Percentiles rank a stretch among this genome's conserved stretches.
Evolutionary conservation across 164 flowering plant species (phyloP).

Genomic region (Stephania japonica): DNA sequence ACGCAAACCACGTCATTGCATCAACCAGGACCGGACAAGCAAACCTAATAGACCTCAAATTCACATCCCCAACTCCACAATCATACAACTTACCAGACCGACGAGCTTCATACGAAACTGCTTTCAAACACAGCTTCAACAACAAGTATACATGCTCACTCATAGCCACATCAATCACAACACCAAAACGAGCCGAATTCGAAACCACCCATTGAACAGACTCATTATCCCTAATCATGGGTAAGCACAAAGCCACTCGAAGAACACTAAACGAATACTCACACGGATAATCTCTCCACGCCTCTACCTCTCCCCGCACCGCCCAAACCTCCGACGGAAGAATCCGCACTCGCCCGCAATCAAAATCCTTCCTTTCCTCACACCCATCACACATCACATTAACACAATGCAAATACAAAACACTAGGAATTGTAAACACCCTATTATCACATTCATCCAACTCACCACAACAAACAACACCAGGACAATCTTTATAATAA

Average conservation of each 20-base stretch:
- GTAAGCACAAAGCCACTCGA: constrained; percentile 26
- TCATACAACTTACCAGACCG: constrained; percentile 12
- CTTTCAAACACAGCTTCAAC: constrained; percentile 54
- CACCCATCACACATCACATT: constrained; percentile 22
- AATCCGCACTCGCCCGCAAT: constrained; percentile 20
- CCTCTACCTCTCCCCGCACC: constrained; percentile 42
- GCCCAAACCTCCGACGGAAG: constrained; percentile 65
- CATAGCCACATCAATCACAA: constrained; percentile 65
- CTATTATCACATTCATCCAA: constrained; percentile 16
- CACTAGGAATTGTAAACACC: constrained; percentile 48
- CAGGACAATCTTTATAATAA: constrained; percentile 71
- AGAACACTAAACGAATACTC: constrained; percentile 40
- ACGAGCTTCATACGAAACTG: constrained; percentile 51
- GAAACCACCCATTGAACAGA: constrained; percentile 48
- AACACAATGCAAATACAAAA: constrained; percentile 51
- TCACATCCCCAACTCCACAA: constrained; percentile 11
- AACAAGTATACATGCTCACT: constrained; percentile 66
- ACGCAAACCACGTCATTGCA: constrained; percentile 56
- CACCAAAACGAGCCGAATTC: constrained; percentile 61
- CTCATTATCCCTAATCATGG: constrained; percentile 20
- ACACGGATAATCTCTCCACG: constrained; percentile 63
- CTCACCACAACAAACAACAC: constrained; percentile 42
- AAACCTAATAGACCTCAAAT: constrained; percentile 23
- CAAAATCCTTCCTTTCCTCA: constrained; percentile 8
- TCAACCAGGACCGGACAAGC: constrained; percentile 50